Evolutionary conservation across 2,329 filamentous ascomycete genomes (phyloP), one percentile per base, ranked within the genome.

Genomic region (Fonsecaea erecta): DNA sequence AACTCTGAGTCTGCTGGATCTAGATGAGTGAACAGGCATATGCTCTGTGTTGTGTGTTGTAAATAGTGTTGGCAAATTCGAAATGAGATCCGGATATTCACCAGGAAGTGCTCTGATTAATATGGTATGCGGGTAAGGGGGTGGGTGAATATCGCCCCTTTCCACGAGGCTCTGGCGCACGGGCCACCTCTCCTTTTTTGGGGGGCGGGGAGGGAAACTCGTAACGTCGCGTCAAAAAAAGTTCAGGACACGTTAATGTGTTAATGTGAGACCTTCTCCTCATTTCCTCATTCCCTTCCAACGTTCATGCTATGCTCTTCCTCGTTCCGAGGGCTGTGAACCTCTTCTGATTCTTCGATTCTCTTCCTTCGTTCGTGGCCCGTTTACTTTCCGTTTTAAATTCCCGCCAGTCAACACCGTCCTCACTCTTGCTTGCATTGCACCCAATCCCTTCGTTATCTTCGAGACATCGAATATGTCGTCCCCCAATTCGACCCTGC

Each of bases 1-100:
- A 56, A 78, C 85, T 24, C 73, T 89, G 68, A 79, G 82, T 59
- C 72, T 88, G 72, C 76, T 86, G 62, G 86, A 87, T 63, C 81
- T 61, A 28, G 53, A 72, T 52, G 67, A 68, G 21, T 71, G 58
- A 48, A 48, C 0, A 11, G 51, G 14, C 3, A 3, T 3, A 11
- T 34, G n/a, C n/a, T n/a, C n/a, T n/a, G n/a, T n/a, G n/a, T 9
- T 51, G 3, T 48, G 18, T 48, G 43, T 48, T 48, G 43, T 48
- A 48, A 21, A 48, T 48, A 48, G 21, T 48, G 18, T 48, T 24
- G 18, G 43, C 43, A 48, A 9, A 1, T 48, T 48, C 18, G 18
- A 9, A 48, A 48, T 48, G 21, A 24, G 18, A 48, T 3, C n/a
- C 3, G 11, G 24, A 24, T 48, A 24, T 48, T 48, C 11, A 2